phyloP scores from a whole-genome alignment of 2,329 filamentous ascomycete genomes.

The Ascochyta rabiei region DNA sequence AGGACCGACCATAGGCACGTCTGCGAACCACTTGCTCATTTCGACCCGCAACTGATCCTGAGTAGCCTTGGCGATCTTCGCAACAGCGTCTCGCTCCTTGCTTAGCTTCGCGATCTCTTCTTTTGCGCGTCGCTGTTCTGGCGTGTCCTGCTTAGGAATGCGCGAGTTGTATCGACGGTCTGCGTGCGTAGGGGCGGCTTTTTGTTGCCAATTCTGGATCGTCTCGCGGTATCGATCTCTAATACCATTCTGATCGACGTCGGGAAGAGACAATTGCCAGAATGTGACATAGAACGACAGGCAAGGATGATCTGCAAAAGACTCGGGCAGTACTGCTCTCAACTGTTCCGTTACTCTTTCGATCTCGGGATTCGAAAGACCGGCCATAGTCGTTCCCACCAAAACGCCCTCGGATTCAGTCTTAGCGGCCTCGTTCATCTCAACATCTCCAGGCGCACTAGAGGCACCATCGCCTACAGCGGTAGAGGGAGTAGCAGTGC shows the following conservation, averaged over 20 bases:
- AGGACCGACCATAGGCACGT: conserved; percentile 64
- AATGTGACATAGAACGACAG: conserved; percentile 87
- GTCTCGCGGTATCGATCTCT: conserved; percentile 80
- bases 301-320: conserved; percentile 73
- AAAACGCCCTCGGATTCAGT: not conserved
- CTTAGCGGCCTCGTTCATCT: conserved; percentile 49
- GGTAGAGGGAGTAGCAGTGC: not conserved
- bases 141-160: conserved; percentile 58
- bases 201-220: conserved; percentile 54
- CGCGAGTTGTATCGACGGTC: conserved; percentile 61
- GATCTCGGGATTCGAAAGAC: conserved; percentile 67
- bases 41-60: conserved; percentile 71
- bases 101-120: conserved; percentile 67
- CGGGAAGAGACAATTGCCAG: conserved; percentile 86
- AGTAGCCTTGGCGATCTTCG: conserved; percentile 55
- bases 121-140: conserved; percentile 72
- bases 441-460: conserved; percentile 38
- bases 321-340: conserved; percentile 63
- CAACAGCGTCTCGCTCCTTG: conserved; percentile 61
- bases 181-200: conserved; percentile 58
- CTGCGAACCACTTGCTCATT: conserved; percentile 78
- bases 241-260: conserved; percentile 66
- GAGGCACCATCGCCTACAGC: conserved; percentile 10
- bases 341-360: conserved; percentile 75
- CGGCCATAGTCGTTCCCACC: not conserved